A percentile compares a stretch with the other conserved stretches of the same genome.
These are phyloP conservation scores for Fusarium sublunatum DNA, from an alignment of 2,329 filamentous ascomycete genomes.

Conservation along the genomic window DNA sequence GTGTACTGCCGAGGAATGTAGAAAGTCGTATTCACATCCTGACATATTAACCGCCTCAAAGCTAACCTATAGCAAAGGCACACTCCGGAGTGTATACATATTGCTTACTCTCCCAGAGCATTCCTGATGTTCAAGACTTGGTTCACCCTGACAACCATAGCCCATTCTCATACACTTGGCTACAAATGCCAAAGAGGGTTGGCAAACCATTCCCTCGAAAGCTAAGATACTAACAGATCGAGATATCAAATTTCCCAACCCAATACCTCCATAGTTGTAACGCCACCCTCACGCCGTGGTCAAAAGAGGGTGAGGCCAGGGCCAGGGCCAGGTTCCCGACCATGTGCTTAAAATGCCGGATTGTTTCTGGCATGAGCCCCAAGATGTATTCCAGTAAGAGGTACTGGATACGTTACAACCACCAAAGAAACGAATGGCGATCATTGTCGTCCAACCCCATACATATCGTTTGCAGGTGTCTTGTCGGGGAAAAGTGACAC, in stretches of 20 bases:
- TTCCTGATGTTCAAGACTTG: neutral
- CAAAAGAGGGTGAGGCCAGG: neutral
- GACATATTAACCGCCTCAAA: neutral
- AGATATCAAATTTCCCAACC: neutral
- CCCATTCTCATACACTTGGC: too few relatives aligned
- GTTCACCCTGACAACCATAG: neutral
- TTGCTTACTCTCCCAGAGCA: neutral
- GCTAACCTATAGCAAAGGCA: conserved; percentile 8
- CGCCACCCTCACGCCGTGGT: neutral
- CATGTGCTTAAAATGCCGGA: neutral
- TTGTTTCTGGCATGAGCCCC: neutral
- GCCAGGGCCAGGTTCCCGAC: neutral
- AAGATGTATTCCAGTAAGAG: neutral
- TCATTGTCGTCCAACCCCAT: too few relatives aligned
- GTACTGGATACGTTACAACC: neutral
- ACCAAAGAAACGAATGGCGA: too few relatives aligned
- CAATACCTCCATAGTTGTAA: neutral
- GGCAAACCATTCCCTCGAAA: too few relatives aligned
- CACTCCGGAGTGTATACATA: too few relatives aligned
- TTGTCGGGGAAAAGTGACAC: neutral
- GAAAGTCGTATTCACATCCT: too few relatives aligned
- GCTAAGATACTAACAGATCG: too few relatives aligned
- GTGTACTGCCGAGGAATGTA: too few relatives aligned
- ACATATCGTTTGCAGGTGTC: too few relatives aligned
- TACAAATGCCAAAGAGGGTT: too few relatives aligned